These are phyloP conservation scores for Asterochloris sp. DNA, from an alignment of 139 green algal species.

Conservation along the genomic window DNA sequence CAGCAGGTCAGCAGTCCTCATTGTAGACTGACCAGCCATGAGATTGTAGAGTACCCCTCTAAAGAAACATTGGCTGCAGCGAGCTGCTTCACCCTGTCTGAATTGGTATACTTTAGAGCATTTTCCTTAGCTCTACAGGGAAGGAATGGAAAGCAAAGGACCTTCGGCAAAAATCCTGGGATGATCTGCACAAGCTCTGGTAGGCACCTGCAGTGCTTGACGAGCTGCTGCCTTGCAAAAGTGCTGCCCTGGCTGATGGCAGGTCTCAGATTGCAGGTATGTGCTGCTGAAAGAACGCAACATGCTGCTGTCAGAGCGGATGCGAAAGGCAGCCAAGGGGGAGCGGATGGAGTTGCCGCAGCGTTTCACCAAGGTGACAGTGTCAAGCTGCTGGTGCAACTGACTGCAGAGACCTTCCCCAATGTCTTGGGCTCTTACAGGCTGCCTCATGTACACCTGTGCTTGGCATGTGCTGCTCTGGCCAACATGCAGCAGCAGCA, in stretches of 20 bases:
- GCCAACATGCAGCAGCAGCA: not conserved
- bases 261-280: slow-evolving; percentile 2
- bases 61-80: not conserved
- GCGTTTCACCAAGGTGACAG: slow-evolving; percentile 14
- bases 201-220: not conserved
- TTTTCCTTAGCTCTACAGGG: not conserved
- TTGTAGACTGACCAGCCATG: not conserved
- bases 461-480: not conserved
- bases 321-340: not conserved
- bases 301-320: slow-evolving; percentile 22
- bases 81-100: not conserved
- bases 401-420: not conserved
- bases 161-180: slow-evolving; percentile 37
- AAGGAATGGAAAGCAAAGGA: slow-evolving; percentile 30
- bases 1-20: slow-evolving; percentile 7
- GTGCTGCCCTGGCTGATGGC: not conserved
- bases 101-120: not conserved
- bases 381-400: not conserved
- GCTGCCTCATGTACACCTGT: not conserved
- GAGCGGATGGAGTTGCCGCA: slow-evolving; percentile 5
- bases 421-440: not conserved
- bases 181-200: slow-evolving; percentile 47
- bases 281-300: slow-evolving; percentile 37
- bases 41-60: too few relatives aligned
- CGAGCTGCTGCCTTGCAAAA: not conserved